phyloP scores from a whole-genome alignment of 1,284 basidiomycete genomes.

The Abortiporus biennis region DNA sequence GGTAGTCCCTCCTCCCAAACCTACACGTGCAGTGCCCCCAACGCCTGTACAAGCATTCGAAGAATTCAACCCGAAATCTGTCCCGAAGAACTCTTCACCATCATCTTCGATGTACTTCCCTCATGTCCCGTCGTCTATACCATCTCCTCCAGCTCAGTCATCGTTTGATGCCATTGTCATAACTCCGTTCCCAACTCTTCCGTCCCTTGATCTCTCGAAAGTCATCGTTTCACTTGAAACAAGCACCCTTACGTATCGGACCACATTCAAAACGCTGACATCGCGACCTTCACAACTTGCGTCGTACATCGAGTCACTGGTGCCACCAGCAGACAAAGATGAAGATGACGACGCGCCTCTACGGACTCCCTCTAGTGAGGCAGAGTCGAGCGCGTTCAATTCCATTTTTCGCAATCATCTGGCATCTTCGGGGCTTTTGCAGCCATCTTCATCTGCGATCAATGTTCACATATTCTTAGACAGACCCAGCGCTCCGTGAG shows the following conservation, averaged over 20 bases:
- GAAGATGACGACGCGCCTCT: constrained; percentile 42
- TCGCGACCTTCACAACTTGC: constrained; percentile 64
- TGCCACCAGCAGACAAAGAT: constrained; percentile 27
- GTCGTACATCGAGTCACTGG: constrained; percentile 46
- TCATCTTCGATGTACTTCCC: constrained; percentile 33
- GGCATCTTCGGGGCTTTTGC: constrained; percentile 46
- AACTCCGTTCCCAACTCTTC: constrained; percentile 44
- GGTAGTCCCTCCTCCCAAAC: too few relatives aligned
- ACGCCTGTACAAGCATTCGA: too few relatives aligned
- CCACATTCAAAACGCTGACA: constrained; percentile 56
- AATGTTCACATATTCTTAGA: constrained; percentile 85
- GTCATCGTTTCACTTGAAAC: constrained; percentile 68
- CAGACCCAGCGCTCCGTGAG: constrained; percentile 71
- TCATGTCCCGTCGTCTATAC: constrained; percentile 28
- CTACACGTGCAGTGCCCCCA: too few relatives aligned
- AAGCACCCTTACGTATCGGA: constrained; percentile 54
- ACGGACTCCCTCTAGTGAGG: constrained; percentile 21
- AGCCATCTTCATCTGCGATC: constrained; percentile 40
- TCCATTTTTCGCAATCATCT: constrained; percentile 59
- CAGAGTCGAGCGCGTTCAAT: constrained; percentile 28
- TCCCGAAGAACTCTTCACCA: constrained; percentile 31
- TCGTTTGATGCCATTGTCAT: constrained; percentile 63
- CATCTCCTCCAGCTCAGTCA: constrained; percentile 33
- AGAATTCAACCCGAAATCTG: too few relatives aligned
- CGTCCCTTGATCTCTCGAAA: constrained; percentile 45